These are phyloP conservation scores for Dendrocalamus latiflorus DNA, from an alignment of 202 grass and related monocot species.

Conservation along the genomic window DNA sequence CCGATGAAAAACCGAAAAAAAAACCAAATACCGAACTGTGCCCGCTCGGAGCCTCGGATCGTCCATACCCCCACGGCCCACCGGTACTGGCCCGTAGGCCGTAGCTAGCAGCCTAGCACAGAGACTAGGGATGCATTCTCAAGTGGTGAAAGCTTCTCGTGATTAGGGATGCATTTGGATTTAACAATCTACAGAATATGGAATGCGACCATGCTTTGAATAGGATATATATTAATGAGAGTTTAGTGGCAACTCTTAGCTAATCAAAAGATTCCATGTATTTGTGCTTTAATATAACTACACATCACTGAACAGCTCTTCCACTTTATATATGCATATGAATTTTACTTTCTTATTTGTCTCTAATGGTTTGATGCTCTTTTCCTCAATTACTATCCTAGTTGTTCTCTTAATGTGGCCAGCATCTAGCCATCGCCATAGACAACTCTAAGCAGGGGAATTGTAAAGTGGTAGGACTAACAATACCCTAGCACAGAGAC, in stretches of 20 bases:
- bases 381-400: conserved; percentile 25
- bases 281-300: no score
- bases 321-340: conserved; percentile 26
- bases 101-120: no score
- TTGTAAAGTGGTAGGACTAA: background rate
- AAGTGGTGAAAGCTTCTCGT: conserved; percentile 22
- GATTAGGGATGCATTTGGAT: conserved; percentile 25
- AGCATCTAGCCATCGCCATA: conserved; percentile 13
- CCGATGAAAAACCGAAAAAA: no score
- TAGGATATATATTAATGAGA: conserved; percentile 44
- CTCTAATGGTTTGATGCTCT: conserved; percentile 32
- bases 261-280: no score
- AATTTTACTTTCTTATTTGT: conserved; percentile 40
- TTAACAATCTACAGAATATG: conserved; percentile 47
- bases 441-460: background rate
- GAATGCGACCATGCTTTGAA: conserved; percentile 34
- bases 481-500: no score
- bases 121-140: no score
- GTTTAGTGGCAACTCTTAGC: no score
- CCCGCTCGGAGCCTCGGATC: no score
- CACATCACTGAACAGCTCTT: no score
- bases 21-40: no score
- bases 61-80: no score
- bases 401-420: conserved; percentile 21
- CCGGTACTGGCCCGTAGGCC: no score